Evolutionary conservation across 768 basidiomycete genomes (phyloP), one percentile per base, ranked within the genome.

Genomic region (Suillus plorans): DNA sequence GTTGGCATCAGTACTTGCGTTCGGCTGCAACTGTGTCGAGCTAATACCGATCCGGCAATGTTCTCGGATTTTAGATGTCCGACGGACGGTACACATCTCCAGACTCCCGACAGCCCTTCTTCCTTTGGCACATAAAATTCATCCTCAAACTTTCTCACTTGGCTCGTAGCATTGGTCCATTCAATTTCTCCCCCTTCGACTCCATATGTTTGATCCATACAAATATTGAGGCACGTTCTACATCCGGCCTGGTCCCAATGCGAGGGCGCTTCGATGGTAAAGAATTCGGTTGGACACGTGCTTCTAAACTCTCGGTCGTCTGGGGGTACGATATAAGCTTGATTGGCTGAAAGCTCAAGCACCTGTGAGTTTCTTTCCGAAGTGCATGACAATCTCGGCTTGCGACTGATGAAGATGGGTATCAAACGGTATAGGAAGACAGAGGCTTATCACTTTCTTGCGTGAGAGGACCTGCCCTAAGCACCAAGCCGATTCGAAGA

Each of bases 201-300:
- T 78, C 73, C 73, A 77, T 75, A 56, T 74, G 66, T 63, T 70
- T 64, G 49, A 50, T 25, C 49, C 12, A 80, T 31, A 31, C 28
- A 31, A 31, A 4, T 31, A 31, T 31, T 31, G 28, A 68, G 0
- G 74, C 75, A 18, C 55, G 41, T 56, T 79, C 78, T 20, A 79
- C 74, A 63, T 79, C 78, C 6, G 76, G 79, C 16, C 68, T 28
- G 12, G 73, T 77, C 5, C 79, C 77, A 60, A 77, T 64, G 22
- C 67, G 69, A 28, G 68, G 64, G 1, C 69, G 62, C 63, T 79
- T 79, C 37, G 66, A 61, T 9, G 73, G 31, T 31, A 31, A 31
- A 31, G 31, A 4, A 31, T 31, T 31, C 31, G 31, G 31, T 31
- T 31, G 31, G 31, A 31, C 31, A 31, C 31, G 31, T 31, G 31